Conservation (phyloP, 2,329 filamentous ascomycete genomes). For the Penicillium nordicum region DNA sequence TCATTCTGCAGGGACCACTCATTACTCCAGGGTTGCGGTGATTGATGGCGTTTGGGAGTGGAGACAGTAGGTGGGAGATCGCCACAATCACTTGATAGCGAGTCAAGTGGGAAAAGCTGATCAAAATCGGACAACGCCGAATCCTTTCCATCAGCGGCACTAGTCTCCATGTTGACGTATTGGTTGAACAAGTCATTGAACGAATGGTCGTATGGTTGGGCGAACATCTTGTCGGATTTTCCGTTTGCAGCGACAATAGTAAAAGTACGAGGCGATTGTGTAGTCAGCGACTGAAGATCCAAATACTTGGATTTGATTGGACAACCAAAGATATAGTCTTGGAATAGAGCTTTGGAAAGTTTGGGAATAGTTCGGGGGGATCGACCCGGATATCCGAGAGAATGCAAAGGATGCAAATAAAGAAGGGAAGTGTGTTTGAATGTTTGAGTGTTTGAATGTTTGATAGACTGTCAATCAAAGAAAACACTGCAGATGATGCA, state of each 20-base stretch:
- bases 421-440: constrained; percentile 3
- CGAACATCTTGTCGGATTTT: constrained; percentile 51
- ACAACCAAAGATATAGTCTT: constrained; percentile 16
- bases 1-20: constrained; percentile 53
- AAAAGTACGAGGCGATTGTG: not conserved
- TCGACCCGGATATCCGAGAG: constrained; percentile 20
- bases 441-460: constrained; percentile 23
- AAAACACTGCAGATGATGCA: constrained; percentile 43
- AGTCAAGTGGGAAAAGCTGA: constrained; percentile 51
- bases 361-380: constrained; percentile 16
- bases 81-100: constrained; percentile 52
- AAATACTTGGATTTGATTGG: constrained; percentile 31
- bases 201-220: constrained; percentile 49
- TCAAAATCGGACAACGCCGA: constrained; percentile 49
- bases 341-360: constrained; percentile 21
- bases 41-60: constrained; percentile 42
- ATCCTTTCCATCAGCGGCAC: constrained; percentile 49
- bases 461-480: constrained; percentile 37
- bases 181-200: constrained; percentile 62
- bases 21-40: constrained; percentile 53
- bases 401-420: constrained; percentile 26
- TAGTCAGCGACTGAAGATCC: constrained; percentile 23
- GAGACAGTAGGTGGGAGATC: constrained; percentile 50
- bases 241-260: constrained; percentile 35
- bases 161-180: constrained; percentile 58